phyloP scores from a whole-genome alignment of 1,284 basidiomycete species.

The Trichosporon coremiiforme region DNA sequence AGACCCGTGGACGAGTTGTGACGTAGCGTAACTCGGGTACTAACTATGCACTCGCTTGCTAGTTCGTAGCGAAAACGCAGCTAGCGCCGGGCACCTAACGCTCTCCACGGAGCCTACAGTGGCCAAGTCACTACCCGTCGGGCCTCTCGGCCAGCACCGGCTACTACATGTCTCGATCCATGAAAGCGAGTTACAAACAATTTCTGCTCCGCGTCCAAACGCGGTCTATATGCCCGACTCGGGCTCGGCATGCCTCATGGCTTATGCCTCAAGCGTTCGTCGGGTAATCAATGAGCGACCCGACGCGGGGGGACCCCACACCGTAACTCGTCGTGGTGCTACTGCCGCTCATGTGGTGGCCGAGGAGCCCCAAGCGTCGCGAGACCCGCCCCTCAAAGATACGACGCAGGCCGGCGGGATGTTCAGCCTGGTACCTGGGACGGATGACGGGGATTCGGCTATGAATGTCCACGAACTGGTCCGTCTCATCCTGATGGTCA shows the following conservation, averaged over 20 bases:
- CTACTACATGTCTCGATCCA: not conserved
- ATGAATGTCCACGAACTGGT: constrained; percentile 51
- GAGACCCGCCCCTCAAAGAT: constrained; percentile 50
- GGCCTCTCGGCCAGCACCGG: not conserved
- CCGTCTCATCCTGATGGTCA: constrained; percentile 49
- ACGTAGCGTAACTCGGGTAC: not conserved
- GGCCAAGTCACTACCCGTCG: not conserved
- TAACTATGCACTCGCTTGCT: not conserved
- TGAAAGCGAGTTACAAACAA: not conserved
- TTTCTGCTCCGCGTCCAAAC: not conserved
- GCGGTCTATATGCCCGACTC: constrained; percentile 3
- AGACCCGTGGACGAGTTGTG: not conserved
- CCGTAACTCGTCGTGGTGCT: not conserved
- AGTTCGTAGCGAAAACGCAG: not conserved
- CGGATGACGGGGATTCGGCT: constrained; percentile 36
- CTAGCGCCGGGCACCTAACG: not conserved
- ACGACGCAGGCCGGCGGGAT: constrained; percentile 36
- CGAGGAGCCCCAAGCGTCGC: constrained; percentile 34
- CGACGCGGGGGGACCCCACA: constrained; percentile 12
- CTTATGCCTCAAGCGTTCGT: not conserved
- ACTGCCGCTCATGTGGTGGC: constrained; percentile 19
- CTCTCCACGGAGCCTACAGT: not conserved
- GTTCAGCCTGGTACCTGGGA: constrained; percentile 20
- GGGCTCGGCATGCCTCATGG: not conserved
- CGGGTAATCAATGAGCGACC: constrained; percentile 15